These are phyloP conservation scores for Erysimum pusillum DNA, from an alignment of 441 rosid genomes.

Conservation along the genomic window DNA sequence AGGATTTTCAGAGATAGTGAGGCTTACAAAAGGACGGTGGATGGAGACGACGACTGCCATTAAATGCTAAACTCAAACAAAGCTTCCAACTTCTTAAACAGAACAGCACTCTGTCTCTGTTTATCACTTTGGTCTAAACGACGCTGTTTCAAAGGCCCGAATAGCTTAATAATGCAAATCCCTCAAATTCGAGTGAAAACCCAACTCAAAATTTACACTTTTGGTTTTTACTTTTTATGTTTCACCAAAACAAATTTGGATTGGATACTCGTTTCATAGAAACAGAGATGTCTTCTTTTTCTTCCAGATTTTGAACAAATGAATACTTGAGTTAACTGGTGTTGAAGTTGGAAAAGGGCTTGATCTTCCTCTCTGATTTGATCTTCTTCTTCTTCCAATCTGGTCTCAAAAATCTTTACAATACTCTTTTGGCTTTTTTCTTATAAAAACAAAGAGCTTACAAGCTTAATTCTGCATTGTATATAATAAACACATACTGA, in stretches of 20 bases:
- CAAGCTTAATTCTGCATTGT: too few species aligned
- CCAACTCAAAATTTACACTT: too few species aligned
- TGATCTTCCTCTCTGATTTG: constrained; percentile 73
- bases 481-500: constrained; percentile 12
- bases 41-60: constrained; percentile 59
- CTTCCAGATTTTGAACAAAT: constrained; percentile 74
- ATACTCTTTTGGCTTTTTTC: constrained; percentile 11
- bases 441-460: constrained; percentile 6
- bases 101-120: neutral
- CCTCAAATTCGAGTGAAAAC: too few species aligned
- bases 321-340: constrained; percentile 74
- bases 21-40: constrained; percentile 30
- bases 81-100: neutral
- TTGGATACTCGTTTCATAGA: too few species aligned
- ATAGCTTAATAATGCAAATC: too few species aligned
- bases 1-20: constrained; percentile 1
- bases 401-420: neutral
- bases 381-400: constrained; percentile 24
- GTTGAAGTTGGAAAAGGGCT: constrained; percentile 88
- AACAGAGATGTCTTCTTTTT: neutral
- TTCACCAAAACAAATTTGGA: too few species aligned
- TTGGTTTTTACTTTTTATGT: too few species aligned
- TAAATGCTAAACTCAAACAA: constrained; percentile 11
- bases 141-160: neutral
- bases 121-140: neutral